A percentile compares a stretch with the other conserved stretches of the same genome.
phyloP scores from a whole-genome alignment of 2,329 filamentous ascomycete species.

The Epichloe glyceriae region DNA sequence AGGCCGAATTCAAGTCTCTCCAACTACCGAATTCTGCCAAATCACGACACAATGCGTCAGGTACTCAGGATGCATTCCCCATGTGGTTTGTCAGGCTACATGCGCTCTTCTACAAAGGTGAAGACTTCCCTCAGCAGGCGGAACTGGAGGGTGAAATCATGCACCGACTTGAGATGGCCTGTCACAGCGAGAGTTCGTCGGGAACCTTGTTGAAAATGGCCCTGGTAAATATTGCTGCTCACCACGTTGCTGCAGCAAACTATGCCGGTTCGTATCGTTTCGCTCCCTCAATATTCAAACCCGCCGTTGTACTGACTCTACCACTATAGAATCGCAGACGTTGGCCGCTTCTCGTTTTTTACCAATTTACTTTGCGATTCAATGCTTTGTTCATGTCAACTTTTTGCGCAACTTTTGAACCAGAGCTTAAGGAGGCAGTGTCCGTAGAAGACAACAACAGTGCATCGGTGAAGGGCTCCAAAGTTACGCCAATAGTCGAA shows the following conservation, averaged over 20 bases:
- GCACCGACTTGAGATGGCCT: slow-evolving; percentile 58
- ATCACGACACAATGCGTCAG: slow-evolving; percentile 27
- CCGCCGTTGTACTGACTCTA: not conserved
- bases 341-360: slow-evolving; percentile 33
- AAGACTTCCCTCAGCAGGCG: slow-evolving; percentile 59
- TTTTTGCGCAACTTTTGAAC: slow-evolving; percentile 55
- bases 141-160: slow-evolving; percentile 81
- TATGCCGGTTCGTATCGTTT: slow-evolving; percentile 19
- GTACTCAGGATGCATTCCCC: slow-evolving; percentile 50
- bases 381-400: slow-evolving; percentile 67
- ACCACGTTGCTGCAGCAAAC: slow-evolving; percentile 46
- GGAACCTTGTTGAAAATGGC: slow-evolving; percentile 64
- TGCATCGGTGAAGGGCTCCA: slow-evolving; percentile 1
- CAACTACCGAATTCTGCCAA: slow-evolving; percentile 24
- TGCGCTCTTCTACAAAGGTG: slow-evolving; percentile 68
- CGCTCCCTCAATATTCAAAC: no score
- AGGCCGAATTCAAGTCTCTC: slow-evolving; percentile 58
- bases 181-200: slow-evolving; percentile 55
- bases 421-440: slow-evolving; percentile 41
- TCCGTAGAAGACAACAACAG: slow-evolving; percentile 12
- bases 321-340: slow-evolving; percentile 31
- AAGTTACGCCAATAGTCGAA: slow-evolving; percentile 25
- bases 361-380: slow-evolving; percentile 57
- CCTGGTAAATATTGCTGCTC: slow-evolving; percentile 75
- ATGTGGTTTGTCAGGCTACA: slow-evolving; percentile 81